Evolutionary conservation across 2,329 filamentous ascomycete genomes (phyloP).

Genomic region (Trichoderma oligosporum): DNA sequence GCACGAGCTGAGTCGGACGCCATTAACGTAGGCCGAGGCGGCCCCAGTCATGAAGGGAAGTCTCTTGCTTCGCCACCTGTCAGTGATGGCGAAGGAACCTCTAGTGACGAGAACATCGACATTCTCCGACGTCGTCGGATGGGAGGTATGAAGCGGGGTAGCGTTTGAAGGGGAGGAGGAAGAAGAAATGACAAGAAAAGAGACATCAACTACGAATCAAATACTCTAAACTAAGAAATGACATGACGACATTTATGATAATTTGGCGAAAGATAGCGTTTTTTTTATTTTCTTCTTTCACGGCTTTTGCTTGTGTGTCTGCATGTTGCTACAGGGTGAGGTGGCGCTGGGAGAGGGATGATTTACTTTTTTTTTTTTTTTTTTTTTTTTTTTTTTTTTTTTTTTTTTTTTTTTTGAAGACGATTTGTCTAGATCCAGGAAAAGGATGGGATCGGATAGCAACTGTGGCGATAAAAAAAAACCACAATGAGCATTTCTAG

Average conservation of each 20-base stretch:
- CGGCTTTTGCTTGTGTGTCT: not conserved
- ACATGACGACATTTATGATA: conserved; percentile 12
- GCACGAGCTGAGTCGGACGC: conserved; percentile 50
- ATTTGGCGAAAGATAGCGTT: not conserved
- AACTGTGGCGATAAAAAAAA: not conserved
- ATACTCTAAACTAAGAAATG: not conserved
- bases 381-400: not conserved
- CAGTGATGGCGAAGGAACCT: conserved; percentile 47
- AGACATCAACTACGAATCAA: not conserved
- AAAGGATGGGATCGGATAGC: not conserved
- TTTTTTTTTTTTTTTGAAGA: not conserved
- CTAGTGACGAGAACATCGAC: conserved; percentile 44
- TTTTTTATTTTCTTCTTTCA: not conserved
- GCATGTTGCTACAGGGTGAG: not conserved
- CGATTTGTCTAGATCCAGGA: not conserved
- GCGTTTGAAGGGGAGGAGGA: conserved; percentile 35
- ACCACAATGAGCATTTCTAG: not conserved
- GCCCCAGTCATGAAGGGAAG: not conserved
- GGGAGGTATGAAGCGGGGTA: conserved; percentile 43
- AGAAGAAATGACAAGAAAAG: not conserved
- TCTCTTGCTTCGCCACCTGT: not conserved
- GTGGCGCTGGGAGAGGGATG: not conserved
- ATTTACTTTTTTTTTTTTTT: not conserved
- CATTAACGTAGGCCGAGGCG: conserved; percentile 35
- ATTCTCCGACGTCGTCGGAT: conserved; percentile 30